Evolutionary conservation across 305 asterid genomes (phyloP).

Genomic region (Solanum aculeatissimum): DNA sequence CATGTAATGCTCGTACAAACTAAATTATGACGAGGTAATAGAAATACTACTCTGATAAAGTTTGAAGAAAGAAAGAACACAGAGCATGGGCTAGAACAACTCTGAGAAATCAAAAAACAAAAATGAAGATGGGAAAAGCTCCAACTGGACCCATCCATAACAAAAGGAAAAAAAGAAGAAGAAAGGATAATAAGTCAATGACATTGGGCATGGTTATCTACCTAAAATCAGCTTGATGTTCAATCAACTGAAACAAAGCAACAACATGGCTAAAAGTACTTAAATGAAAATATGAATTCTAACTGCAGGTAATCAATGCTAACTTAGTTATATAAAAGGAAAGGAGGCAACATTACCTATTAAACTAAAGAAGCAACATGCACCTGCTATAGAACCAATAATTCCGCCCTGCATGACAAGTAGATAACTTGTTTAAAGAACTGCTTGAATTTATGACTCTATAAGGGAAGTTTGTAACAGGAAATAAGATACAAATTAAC

Average conservation of each 20-base stretch:
- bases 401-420: slow-evolving; percentile 51
- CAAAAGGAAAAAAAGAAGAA: neutral
- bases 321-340: neutral
- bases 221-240: neutral
- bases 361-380: slow-evolving; percentile 50
- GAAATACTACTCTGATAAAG: neutral
- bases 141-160: neutral
- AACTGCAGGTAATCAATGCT: neutral
- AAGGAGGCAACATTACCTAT: slow-evolving; percentile 37
- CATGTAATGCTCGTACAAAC: neutral
- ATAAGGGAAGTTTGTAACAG: neutral
- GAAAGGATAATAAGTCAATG: neutral
- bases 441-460: neutral
- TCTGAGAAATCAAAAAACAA: neutral
- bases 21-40: neutral
- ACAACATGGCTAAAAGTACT: neutral
- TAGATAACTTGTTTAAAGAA: neutral
- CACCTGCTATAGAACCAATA: slow-evolving; percentile 62
- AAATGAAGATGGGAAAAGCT: neutral
- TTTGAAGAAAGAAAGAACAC: neutral
- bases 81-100: neutral
- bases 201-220: neutral
- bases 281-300: neutral
- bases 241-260: neutral
- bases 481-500: neutral